Evolutionary conservation across 176 grass and related monocot species (phyloP), one percentile per base, ranked within the genome.

Genomic region (Lolium multiflorum): DNA sequence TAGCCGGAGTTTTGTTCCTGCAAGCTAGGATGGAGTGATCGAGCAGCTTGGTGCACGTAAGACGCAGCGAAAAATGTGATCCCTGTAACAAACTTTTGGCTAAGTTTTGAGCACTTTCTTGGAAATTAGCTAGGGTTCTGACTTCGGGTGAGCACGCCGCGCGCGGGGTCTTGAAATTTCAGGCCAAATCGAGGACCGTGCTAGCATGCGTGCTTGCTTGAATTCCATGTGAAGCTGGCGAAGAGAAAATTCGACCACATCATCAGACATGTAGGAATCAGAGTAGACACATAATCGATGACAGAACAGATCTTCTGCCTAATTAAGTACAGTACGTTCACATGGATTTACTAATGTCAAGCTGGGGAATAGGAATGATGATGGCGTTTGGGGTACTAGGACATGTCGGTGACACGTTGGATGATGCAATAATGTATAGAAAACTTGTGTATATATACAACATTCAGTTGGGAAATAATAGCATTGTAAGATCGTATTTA

Each of bases 111-210:
- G 83, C 21, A 21, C 15, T 87, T 90, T 86, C 74, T 25, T 61
- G 79, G 89, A 79, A 83, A 88, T 61, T 22, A 43, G 78, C 70
- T 49, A 6, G n/a, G 6, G 4, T 55, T 71, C 62, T 85, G 88
- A 82, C 61, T 41, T n/a, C 26, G 71, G 70, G 56, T n/a, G 13
- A 72, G 9, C 26, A 61, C n/a, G 2, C 7, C 11, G 70, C 50
- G 14, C 51, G 51, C 51, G 51, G 70, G 9, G 31, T n/a, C 8
- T 52, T 46, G 73, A 62, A 38, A 65, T 47, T 31, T 73, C 73
- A 35, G 72, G 11, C 79, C 72, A 37, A 28, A 59, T 3, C 3
- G 5, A n/a, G n/a, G 16, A 80, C 5, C 55, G 25, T 55, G 51
- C 51, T 55, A 5, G 49, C 38, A 41, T 41, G 62, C 41, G 41